Conservation (phyloP, 2,329 filamentous ascomycete species). For the Metarhizium rileyi region DNA sequence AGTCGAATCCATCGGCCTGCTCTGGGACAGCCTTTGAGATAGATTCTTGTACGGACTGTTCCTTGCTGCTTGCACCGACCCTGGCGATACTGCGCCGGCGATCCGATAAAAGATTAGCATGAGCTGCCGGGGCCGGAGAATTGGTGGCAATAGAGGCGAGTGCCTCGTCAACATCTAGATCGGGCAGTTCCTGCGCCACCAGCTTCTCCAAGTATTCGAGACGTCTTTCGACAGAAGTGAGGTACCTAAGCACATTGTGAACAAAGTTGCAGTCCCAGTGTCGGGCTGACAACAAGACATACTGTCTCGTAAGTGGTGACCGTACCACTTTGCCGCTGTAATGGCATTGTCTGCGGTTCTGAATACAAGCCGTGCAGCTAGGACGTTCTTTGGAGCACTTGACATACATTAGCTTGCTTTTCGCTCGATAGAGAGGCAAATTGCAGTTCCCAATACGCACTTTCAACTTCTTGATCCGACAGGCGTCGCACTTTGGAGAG, state of each 20-base stretch:
- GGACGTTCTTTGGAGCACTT: constrained; percentile 18
- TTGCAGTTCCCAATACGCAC: background rate
- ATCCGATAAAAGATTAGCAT: background rate
- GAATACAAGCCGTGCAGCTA: constrained; percentile 14
- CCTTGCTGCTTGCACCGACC: background rate
- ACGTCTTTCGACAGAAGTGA: constrained; percentile 9
- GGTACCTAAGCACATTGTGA: constrained; percentile 9
- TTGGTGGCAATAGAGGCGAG: background rate
- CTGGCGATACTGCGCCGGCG: background rate
- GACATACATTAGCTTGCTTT: background rate
- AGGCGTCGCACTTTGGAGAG: constrained; percentile 8
- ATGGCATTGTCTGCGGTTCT: constrained; percentile 14
- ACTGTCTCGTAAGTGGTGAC: constrained; percentile 18
- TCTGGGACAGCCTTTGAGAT: constrained; percentile 20
- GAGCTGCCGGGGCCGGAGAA: background rate
- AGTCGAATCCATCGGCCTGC: constrained; percentile 22
- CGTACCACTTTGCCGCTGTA: constrained; percentile 17
- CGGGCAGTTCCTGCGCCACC: constrained; percentile 4
- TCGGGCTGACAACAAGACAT: background rate
- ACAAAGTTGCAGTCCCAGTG: background rate
- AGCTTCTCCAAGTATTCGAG: constrained; percentile 4
- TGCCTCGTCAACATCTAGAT: constrained; percentile 3
- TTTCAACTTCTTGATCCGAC: constrained; percentile 10
- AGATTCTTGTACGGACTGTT: constrained; percentile 5
- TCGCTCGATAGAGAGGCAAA: background rate